phyloP scores from a whole-genome alignment of 805 yeast genomes.

The Kregervanrija fluxuum region DNA sequence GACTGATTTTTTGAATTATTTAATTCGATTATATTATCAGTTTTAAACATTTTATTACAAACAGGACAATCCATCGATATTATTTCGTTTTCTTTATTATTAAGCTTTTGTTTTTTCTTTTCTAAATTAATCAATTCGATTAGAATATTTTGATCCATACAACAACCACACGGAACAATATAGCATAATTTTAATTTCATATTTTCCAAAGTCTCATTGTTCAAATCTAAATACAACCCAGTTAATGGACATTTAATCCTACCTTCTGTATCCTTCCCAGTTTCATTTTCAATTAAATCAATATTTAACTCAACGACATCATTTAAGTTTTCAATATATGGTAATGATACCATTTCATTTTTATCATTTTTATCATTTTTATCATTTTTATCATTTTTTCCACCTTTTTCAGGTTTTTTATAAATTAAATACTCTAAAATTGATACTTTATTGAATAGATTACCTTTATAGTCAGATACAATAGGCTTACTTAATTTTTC shows the following conservation, averaged over 20 bases:
- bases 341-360: constrained; percentile 1
- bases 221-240: constrained; percentile 28
- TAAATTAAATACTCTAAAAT: constrained; percentile 44
- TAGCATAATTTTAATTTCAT: constrained; percentile 31
- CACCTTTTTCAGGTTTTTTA: constrained; percentile 27
- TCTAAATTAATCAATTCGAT: constrained; percentile 14
- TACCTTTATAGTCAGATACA: constrained; percentile 65
- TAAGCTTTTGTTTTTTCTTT: not conserved
- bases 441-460: constrained; percentile 55
- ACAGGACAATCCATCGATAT: constrained; percentile 30
- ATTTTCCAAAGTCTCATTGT: constrained; percentile 14
- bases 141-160: constrained; percentile 28
- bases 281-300: constrained; percentile 8
- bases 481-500: constrained; percentile 42
- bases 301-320: constrained; percentile 29
- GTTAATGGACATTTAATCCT: constrained; percentile 34
- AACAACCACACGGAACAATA: constrained; percentile 40
- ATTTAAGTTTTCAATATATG: constrained; percentile 6
- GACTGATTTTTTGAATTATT: constrained; percentile 4
- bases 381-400: not conserved
- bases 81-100: not conserved
- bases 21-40: constrained; percentile 28
- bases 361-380: not conserved
- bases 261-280: not conserved
- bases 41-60: constrained; percentile 26